Evolutionary conservation across 2,329 filamentous ascomycete species (phyloP).

Genomic region (Pseudogymnoascus sp.): DNA sequence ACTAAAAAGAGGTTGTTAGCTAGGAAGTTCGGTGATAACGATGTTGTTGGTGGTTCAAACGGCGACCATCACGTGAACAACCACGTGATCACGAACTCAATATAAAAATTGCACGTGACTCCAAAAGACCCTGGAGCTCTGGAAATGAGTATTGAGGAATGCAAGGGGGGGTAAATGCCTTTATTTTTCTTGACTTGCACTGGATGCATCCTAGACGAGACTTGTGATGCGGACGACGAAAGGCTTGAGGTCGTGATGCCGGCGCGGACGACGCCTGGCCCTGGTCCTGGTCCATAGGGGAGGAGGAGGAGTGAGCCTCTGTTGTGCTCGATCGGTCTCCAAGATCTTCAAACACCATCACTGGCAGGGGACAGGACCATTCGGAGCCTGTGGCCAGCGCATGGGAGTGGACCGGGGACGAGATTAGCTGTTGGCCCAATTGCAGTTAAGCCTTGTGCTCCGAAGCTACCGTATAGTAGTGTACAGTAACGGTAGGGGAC

Average conservation of each 20-base stretch:
- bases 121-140: neutral
- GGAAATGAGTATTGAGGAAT: neutral
- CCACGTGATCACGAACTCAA: neutral
- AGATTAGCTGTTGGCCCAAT: neutral
- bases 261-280: neutral
- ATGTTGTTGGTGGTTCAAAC: neutral
- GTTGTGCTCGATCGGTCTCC: neutral
- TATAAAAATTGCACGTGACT: neutral
- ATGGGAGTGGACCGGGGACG: neutral
- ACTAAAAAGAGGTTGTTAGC: slow-evolving; percentile 13
- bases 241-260: neutral
- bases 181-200: slow-evolving; percentile 19
- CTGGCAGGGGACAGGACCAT: neutral
- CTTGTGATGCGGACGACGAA: slow-evolving; percentile 17
- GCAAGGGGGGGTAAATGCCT: neutral
- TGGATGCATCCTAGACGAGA: slow-evolving; percentile 16
- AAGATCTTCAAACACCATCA: neutral
- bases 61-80: neutral
- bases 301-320: neutral
- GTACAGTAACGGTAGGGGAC: neutral
- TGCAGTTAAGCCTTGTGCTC: slow-evolving; percentile 2
- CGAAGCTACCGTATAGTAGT: slow-evolving; percentile 1
- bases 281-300: slow-evolving; percentile 1
- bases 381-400: neutral
- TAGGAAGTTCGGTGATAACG: neutral